Conservation (phyloP, 2,329 filamentous ascomycete genomes). For the Arthrocladium fulminans region DNA sequence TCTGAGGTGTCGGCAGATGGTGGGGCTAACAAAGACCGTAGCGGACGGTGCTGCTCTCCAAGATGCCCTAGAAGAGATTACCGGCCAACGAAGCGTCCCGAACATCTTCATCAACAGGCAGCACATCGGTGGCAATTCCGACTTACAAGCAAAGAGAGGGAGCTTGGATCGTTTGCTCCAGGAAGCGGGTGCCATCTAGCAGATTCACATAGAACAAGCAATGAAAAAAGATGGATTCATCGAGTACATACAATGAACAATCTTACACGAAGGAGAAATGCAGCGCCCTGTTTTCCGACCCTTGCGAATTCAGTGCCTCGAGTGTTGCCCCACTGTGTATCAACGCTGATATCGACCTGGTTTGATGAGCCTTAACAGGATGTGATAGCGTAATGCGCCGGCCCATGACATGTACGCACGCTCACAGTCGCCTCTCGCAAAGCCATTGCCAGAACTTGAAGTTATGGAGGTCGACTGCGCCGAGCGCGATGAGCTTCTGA, state of each 20-base stretch:
- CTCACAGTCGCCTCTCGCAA: too few species aligned
- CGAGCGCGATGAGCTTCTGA: too few species aligned
- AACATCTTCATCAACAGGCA: conserved; percentile 88
- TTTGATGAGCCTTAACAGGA: too few species aligned
- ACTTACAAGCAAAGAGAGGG: conserved; percentile 58
- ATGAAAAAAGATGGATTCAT: not conserved
- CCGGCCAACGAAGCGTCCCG: conserved; percentile 78
- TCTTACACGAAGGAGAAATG: not conserved
- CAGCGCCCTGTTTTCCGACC: not conserved
- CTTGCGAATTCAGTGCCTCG: not conserved
- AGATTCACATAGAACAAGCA: not conserved
- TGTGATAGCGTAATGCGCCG: too few species aligned
- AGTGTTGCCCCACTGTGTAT: too few species aligned
- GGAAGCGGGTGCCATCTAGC: conserved; percentile 53
- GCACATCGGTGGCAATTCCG: conserved; percentile 96
- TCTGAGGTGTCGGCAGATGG: not conserved
- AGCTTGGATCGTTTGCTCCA: conserved; percentile 58
- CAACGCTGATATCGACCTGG: too few species aligned
- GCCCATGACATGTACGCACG: too few species aligned
- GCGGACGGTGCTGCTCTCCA: conserved; percentile 79
- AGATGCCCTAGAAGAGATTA: conserved; percentile 69
- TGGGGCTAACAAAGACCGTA: conserved; percentile 29
- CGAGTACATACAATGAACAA: not conserved
- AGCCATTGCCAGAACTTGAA: too few species aligned
- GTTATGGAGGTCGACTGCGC: too few species aligned